Percentiles rank a stretch among this genome's conserved stretches.
phyloP scores from a whole-genome alignment of 2,329 filamentous ascomycete genomes.

The Aspergillus sclerotialis region DNA sequence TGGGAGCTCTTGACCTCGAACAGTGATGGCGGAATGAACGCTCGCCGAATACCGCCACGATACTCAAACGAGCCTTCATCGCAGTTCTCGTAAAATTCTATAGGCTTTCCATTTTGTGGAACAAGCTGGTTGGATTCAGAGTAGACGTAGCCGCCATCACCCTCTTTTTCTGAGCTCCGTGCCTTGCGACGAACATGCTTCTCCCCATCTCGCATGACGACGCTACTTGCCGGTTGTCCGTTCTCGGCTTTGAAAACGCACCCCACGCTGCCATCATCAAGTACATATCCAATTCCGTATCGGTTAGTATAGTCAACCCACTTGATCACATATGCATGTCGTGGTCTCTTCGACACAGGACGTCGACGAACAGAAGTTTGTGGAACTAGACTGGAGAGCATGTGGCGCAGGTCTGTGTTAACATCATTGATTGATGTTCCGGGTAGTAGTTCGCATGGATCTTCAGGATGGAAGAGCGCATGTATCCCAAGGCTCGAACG shows the following conservation, averaged over 20 bases:
- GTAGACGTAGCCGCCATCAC: constrained; percentile 23
- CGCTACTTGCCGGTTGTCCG: constrained; percentile 36
- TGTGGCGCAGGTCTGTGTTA: constrained; percentile 31
- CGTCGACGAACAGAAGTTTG: constrained; percentile 25
- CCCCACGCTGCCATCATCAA: constrained; percentile 45
- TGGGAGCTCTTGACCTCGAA: constrained; percentile 32
- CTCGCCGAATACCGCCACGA: constrained; percentile 32
- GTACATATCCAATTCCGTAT: constrained; percentile 45
- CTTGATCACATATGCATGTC: constrained; percentile 44
- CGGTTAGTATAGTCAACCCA: constrained; percentile 49
- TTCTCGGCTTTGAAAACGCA: constrained; percentile 44
- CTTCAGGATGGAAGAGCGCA: constrained; percentile 31
- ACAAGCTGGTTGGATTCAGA: constrained; percentile 38
- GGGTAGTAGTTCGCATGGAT: constrained; percentile 30
- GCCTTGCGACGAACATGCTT: constrained; percentile 40
- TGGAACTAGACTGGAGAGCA: constrained; percentile 30
- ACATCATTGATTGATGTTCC: constrained; percentile 34
- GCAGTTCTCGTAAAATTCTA: constrained; percentile 44
- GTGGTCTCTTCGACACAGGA: constrained; percentile 19
- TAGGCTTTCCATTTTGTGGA: constrained; percentile 32
- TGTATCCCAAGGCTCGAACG: constrained; percentile 30
- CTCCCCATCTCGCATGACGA: constrained; percentile 41
- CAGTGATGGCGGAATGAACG: constrained; percentile 31
- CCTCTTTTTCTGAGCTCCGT: constrained; percentile 28
- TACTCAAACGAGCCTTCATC: constrained; percentile 24